Evolutionary conservation across 108 stramenopile species (phyloP).

Genomic region (Mediolabrus comicus): DNA sequence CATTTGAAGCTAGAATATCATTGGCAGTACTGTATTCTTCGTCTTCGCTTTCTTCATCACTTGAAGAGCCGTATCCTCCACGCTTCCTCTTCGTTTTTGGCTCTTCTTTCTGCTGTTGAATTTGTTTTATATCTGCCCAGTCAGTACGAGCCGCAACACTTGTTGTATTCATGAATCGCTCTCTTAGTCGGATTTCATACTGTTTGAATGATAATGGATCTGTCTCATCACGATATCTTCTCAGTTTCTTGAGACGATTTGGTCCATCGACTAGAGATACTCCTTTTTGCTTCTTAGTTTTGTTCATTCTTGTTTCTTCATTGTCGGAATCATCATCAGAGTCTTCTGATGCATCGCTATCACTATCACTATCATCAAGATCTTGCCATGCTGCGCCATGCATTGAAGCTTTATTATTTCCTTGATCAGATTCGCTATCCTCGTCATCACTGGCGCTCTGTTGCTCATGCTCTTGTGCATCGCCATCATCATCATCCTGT

Average conservation of each 20-base stretch:
- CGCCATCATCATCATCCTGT: conserved; percentile 22
- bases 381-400: conserved; percentile 43
- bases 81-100: conserved; percentile 12
- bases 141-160: conserved; percentile 62
- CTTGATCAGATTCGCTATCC: conserved; percentile 23
- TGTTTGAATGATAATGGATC: conserved; percentile 58
- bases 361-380: conserved; percentile 4
- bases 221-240: conserved; percentile 49
- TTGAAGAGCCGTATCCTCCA: conserved; percentile 4
- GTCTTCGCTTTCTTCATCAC: conserved; percentile 41
- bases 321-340: conserved; percentile 38
- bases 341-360: conserved; percentile 12
- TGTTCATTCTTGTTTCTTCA: conserved; percentile 11
- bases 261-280: conserved; percentile 40
- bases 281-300: conserved; percentile 7
- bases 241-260: conserved; percentile 69
- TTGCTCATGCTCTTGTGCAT: conserved; percentile 5
- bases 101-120: conserved; percentile 17
- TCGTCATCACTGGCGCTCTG: conserved; percentile 19
- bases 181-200: conserved; percentile 67
- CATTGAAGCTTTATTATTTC: conserved; percentile 15
- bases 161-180: conserved; percentile 65
- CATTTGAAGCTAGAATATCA: conserved; percentile 41
- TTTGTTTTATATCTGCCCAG: conserved; percentile 58
- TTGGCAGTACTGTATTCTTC: conserved; percentile 21